Conservation (phyloP, 2,329 filamentous ascomycete species). For the Dothistroma pini region DNA sequence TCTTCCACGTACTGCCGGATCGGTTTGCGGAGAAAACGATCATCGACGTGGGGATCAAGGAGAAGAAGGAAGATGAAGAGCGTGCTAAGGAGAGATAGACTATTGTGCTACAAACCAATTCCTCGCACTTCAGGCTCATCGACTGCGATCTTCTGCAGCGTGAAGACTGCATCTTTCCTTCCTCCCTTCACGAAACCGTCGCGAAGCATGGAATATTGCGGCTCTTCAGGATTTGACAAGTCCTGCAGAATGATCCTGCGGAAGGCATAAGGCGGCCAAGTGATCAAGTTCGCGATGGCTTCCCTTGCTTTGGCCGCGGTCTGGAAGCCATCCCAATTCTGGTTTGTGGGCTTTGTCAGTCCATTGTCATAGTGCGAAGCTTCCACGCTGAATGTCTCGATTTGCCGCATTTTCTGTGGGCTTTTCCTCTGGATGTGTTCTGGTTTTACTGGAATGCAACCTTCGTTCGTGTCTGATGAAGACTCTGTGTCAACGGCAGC, state of each 20-base stretch:
- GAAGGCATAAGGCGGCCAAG: not conserved
- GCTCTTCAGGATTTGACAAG: not conserved
- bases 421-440: not conserved
- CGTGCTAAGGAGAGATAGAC: conserved; percentile 5
- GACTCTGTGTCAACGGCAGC: not conserved
- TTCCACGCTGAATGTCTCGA: not conserved
- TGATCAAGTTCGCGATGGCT: not conserved
- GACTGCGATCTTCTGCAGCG: not conserved
- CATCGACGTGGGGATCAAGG: conserved; percentile 12
- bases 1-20: conserved; percentile 21
- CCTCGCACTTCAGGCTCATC: not conserved
- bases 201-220: not conserved
- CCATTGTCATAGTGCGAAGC: not conserved
- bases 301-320: not conserved
- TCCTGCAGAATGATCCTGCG: not conserved
- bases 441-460: not conserved
- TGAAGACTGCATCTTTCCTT: not conserved
- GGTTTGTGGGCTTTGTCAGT: not conserved
- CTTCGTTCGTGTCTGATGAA: not conserved
- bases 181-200: not conserved
- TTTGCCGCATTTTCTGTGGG: not conserved
- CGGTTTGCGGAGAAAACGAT: conserved; percentile 11
- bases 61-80: conserved; percentile 14
- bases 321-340: not conserved
- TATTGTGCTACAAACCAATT: not conserved